These are phyloP conservation scores for Hypoxylon sp. DNA, from an alignment of 2,329 filamentous ascomycete species.

Conservation along the genomic window DNA sequence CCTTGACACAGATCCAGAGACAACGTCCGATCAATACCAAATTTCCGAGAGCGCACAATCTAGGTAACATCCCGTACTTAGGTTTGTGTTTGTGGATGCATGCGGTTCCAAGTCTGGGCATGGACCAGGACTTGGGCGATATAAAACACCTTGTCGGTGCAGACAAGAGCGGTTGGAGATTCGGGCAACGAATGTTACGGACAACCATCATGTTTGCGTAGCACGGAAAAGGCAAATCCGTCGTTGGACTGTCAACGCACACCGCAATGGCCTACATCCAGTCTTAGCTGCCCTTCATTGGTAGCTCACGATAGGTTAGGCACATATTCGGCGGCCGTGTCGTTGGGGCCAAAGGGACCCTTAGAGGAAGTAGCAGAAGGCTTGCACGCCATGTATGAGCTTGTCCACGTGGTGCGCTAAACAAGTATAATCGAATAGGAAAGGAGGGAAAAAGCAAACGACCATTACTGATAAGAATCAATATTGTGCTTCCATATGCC, in stretches of 20 bases:
- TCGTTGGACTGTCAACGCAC: background rate
- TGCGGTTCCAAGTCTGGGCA: too few relatives aligned
- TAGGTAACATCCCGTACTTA: background rate
- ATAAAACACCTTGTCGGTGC: background rate
- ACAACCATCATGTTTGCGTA: conserved; percentile 2
- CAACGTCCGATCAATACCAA: background rate
- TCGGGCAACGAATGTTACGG: background rate
- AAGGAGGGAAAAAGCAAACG: too few relatives aligned
- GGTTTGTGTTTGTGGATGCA: background rate
- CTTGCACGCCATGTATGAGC: background rate
- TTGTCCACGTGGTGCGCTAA: too few relatives aligned
- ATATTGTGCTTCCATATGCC: too few relatives aligned
- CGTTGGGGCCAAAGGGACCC: background rate
- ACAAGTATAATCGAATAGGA: too few relatives aligned
- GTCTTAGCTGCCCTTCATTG: background rate
- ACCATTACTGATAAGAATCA: too few relatives aligned
- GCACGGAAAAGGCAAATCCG: background rate
- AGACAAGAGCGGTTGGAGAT: background rate
- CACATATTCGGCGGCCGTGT: background rate
- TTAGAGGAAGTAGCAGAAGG: background rate
- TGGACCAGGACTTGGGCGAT: background rate
- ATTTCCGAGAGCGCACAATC: background rate
- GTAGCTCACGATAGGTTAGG: background rate
- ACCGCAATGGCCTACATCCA: background rate
- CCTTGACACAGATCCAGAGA: background rate